Evolutionary conservation across 768 basidiomycete species (phyloP).

Genomic region (Tylopilus intermedius): DNA sequence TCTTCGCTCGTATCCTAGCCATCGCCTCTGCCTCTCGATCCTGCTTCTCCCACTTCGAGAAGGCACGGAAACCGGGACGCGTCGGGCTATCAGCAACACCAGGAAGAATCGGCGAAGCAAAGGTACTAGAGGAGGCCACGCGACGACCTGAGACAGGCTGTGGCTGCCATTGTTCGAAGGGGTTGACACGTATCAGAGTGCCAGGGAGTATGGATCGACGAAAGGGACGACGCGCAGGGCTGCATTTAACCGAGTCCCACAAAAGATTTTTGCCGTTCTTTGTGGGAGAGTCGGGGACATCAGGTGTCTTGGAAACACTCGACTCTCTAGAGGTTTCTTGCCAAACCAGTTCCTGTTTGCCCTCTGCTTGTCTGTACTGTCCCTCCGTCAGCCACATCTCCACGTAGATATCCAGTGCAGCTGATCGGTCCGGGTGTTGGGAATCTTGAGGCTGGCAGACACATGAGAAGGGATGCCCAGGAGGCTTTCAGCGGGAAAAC

Average conservation of each 20-base stretch:
- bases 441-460: slow-evolving; percentile 66
- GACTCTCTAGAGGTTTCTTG: slow-evolving; percentile 50
- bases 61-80: slow-evolving; percentile 39
- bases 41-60: slow-evolving; percentile 84
- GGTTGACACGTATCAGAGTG: slow-evolving; percentile 44
- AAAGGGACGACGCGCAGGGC: slow-evolving; percentile 38
- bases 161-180: slow-evolving; percentile 37
- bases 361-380: slow-evolving; percentile 62
- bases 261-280: slow-evolving; percentile 62
- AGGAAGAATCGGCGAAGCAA: slow-evolving; percentile 23
- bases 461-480: slow-evolving; percentile 4
- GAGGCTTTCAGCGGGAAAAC: slow-evolving; percentile 18
- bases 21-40: slow-evolving; percentile 78
- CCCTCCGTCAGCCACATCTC: slow-evolving; percentile 77
- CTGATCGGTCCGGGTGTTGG: slow-evolving; percentile 67
- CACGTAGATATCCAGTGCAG: slow-evolving; percentile 66
- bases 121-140: slow-evolving; percentile 34
- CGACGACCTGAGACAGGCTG: slow-evolving; percentile 41
- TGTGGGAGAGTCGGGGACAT: slow-evolving; percentile 34
- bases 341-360: slow-evolving; percentile 59
- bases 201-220: slow-evolving; percentile 46
- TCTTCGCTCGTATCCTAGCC: slow-evolving; percentile 58
- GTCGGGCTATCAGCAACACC: slow-evolving; percentile 56
- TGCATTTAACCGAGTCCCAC: slow-evolving; percentile 57
- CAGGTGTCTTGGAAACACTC: slow-evolving; percentile 41